phyloP scores from a whole-genome alignment of 345 rosid genomes.

The Eucalyptus victrix region DNA sequence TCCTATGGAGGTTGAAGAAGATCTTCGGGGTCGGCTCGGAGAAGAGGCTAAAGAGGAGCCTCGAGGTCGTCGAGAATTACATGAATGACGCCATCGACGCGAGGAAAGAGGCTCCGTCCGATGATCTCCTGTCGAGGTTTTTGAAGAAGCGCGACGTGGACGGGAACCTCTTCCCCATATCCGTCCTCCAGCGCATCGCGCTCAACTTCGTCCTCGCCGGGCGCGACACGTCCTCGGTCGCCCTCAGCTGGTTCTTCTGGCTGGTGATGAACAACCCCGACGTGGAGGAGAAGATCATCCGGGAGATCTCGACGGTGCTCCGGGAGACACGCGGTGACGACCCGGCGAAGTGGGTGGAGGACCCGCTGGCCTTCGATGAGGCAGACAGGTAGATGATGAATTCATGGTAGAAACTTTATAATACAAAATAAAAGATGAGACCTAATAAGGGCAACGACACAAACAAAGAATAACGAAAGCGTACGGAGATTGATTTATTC shows the following conservation, averaged over 20 bases:
- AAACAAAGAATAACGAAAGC: neutral
- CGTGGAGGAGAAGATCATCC: constrained; percentile 52
- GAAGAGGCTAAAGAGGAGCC: constrained; percentile 38
- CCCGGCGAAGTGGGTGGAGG: constrained; percentile 54
- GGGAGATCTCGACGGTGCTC: constrained; percentile 48
- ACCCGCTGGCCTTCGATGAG: constrained; percentile 79
- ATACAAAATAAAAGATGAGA: neutral
- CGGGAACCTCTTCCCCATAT: constrained; percentile 47
- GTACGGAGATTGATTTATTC: neutral
- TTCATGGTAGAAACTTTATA: neutral
- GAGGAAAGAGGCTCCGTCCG: constrained; percentile 62
- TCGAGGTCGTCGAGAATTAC: constrained; percentile 52
- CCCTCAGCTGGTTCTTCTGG: constrained; percentile 96
- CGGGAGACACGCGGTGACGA: constrained; percentile 57
- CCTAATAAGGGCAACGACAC: neutral
- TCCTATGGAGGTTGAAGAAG: constrained; percentile 65
- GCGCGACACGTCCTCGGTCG: constrained; percentile 86
- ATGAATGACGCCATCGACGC: constrained; percentile 71
- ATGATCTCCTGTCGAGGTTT: constrained; percentile 72
- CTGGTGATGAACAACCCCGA: constrained; percentile 63
- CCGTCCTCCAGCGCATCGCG: constrained; percentile 80
- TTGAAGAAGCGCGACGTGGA: constrained; percentile 65
- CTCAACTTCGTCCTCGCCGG: constrained; percentile 89
- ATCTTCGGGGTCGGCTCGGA: constrained; percentile 54
- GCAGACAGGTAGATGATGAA: constrained; percentile 31